phyloP scores from a whole-genome alignment of 805 yeast species.

The Myxozyma melibiosi region DNA sequence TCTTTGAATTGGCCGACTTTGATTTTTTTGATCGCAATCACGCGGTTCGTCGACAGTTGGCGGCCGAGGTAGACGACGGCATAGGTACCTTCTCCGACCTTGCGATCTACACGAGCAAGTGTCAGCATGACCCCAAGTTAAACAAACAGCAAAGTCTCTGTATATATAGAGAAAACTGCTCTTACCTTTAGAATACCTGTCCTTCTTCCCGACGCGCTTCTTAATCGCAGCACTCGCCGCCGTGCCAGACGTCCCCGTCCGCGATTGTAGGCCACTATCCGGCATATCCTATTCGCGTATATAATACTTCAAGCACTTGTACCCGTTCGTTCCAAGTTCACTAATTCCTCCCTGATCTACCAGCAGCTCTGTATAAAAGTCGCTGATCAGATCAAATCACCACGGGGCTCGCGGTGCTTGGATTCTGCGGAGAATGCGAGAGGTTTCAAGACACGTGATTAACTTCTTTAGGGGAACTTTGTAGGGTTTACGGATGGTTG shows the following conservation, averaged over 20 bases:
- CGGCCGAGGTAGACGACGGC: constrained; percentile 75
- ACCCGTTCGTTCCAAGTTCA: too few species aligned
- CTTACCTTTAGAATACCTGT: constrained; percentile 20
- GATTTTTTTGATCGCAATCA: constrained; percentile 92
- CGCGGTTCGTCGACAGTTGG: constrained; percentile 50
- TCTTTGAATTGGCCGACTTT: constrained; percentile 92
- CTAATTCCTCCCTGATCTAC: too few species aligned
- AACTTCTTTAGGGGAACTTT: too few species aligned
- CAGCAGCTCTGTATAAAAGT: too few species aligned
- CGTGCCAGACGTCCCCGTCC: neutral
- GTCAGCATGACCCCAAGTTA: neutral
- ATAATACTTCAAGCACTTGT: too few species aligned
- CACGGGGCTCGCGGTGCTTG: too few species aligned
- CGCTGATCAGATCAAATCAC: too few species aligned
- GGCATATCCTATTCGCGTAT: neutral
- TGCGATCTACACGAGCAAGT: constrained; percentile 53
- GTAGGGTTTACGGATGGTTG: too few species aligned
- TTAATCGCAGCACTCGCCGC: constrained; percentile 1
- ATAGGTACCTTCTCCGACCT: constrained; percentile 98
- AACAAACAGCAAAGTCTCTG: neutral
- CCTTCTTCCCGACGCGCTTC: constrained; percentile 12
- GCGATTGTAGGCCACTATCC: neutral
- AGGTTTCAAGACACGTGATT: too few species aligned
- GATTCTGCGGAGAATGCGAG: too few species aligned
- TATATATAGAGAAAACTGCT: too few species aligned